These are phyloP conservation scores for Trichoderma sp. DNA, from an alignment of 2,329 filamentous ascomycete species.

Conservation along the genomic window DNA sequence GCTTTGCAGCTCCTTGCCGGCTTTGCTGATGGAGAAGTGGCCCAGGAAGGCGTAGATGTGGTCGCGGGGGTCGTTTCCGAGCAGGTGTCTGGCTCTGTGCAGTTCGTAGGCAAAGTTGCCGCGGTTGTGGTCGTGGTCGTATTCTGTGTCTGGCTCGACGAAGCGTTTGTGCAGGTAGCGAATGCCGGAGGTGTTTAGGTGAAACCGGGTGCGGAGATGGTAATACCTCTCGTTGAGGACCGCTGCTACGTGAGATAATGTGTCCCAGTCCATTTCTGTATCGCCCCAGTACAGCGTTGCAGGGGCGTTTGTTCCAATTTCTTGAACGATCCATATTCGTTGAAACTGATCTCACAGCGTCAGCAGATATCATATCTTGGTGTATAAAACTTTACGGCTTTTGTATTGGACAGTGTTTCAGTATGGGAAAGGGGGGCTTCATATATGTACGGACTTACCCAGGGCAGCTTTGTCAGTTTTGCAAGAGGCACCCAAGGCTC, in stretches of 20 bases:
- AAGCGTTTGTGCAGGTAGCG: slow-evolving; percentile 41
- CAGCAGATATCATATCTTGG: neutral
- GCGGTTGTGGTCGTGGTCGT: slow-evolving; percentile 39
- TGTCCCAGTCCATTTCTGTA: slow-evolving; percentile 41
- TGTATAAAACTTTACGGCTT: neutral
- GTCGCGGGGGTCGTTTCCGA: slow-evolving; percentile 41
- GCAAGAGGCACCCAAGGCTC: slow-evolving; percentile 41
- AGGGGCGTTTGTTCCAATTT: slow-evolving; percentile 42
- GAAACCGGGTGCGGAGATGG: slow-evolving; percentile 38
- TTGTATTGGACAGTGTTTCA: neutral
- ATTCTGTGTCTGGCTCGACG: slow-evolving; percentile 38
- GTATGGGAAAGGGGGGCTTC: neutral
- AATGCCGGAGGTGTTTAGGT: slow-evolving; percentile 41
- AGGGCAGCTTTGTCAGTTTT: slow-evolving; percentile 39
- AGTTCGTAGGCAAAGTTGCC: slow-evolving; percentile 44
- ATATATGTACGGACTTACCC: slow-evolving; percentile 36
- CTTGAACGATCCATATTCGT: slow-evolving; percentile 45
- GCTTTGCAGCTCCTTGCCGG: slow-evolving; percentile 33
- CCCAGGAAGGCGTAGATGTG: slow-evolving; percentile 45
- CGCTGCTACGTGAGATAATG: slow-evolving; percentile 39
- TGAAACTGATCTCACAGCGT: slow-evolving; percentile 37
- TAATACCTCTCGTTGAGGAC: slow-evolving; percentile 43
- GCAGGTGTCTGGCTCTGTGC: slow-evolving; percentile 42
- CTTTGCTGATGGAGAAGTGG: slow-evolving; percentile 40
- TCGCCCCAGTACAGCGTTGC: slow-evolving; percentile 44